Percentiles rank a stretch among this genome's conserved stretches.
phyloP scores from a whole-genome alignment of 1,139 yeast genomes.

The Debaryomycetaceae sp. region DNA sequence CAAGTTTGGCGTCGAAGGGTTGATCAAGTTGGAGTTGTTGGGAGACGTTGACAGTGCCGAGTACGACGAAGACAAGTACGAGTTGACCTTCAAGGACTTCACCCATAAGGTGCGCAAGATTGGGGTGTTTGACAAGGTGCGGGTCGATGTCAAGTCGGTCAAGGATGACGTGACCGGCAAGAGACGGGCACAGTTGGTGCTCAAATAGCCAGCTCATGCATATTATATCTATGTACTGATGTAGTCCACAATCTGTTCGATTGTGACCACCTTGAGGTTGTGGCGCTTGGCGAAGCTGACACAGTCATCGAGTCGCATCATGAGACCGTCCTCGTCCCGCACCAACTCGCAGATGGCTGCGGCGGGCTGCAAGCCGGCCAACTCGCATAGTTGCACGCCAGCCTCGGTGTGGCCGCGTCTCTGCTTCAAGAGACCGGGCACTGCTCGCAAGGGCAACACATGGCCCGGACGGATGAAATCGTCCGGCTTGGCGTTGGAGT shows the following conservation, averaged over 20 bases:
- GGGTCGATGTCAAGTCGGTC: conserved; percentile 75
- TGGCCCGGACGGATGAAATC: conserved; percentile 93
- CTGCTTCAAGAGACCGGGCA: conserved; percentile 70
- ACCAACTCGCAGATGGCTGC: conserved; percentile 94
- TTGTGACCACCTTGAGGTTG: conserved; percentile 70
- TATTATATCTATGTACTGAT: conserved; percentile 17
- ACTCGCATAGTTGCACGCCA: conserved; percentile 77
- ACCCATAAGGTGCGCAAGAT: conserved; percentile 45
- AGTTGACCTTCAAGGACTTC: conserved; percentile 50
- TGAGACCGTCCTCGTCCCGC: conserved; percentile 86
- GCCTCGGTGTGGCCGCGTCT: conserved; percentile 99
- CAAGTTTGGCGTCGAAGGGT: conserved; percentile 94
- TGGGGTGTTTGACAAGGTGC: conserved; percentile 80
- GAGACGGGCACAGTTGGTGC: conserved; percentile 78
- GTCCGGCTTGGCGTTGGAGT: conserved; percentile 46
- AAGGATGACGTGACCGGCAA: conserved; percentile 88
- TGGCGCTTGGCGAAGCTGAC: conserved; percentile 59
- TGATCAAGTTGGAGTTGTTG: conserved; percentile 75
- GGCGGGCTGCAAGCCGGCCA: conserved; percentile 79
- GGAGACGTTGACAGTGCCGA: conserved; percentile 61
- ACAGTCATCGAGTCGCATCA: conserved; percentile 94
- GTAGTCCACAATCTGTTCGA: conserved; percentile 68
- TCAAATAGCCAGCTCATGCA: conserved; percentile 36
- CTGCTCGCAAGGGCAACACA: conserved; percentile 86
- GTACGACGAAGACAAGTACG: conserved; percentile 76